These are phyloP conservation scores for Fagopyrum homotropicum DNA, from an alignment of 148 eudicot genomes.

Conservation along the genomic window DNA sequence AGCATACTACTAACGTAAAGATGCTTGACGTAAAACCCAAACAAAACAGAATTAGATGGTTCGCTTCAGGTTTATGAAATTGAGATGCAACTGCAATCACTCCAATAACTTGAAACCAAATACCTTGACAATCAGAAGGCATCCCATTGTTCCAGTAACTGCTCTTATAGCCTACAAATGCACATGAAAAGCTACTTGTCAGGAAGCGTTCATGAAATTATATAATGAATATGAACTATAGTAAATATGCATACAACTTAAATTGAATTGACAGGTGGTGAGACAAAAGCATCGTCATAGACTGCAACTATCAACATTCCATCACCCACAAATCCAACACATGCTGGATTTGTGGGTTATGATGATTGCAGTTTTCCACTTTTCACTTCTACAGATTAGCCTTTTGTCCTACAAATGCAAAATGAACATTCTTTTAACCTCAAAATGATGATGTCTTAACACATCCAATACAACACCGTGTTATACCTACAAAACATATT, in stretches of 20 bases:
- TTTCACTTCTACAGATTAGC: neutral
- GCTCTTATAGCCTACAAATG: slow-evolving; percentile 78
- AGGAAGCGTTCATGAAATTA: slow-evolving; percentile 8
- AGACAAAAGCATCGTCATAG: slow-evolving; percentile 94
- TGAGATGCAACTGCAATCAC: neutral
- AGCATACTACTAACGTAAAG: neutral
- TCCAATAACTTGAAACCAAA: slow-evolving; percentile 1
- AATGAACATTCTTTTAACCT: neutral
- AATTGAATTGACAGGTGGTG: slow-evolving; percentile 84
- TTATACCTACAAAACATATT: neutral
- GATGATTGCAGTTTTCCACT: neutral
- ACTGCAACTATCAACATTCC: slow-evolving; percentile 98
- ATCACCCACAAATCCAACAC: slow-evolving; percentile 94
- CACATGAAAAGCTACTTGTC: slow-evolving; percentile 11
- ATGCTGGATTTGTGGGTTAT: slow-evolving; percentile 41
- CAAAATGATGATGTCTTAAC: neutral
- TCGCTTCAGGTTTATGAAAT: neutral
- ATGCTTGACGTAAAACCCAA: neutral
- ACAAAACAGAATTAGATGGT: slow-evolving; percentile 2
- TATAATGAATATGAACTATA: neutral
- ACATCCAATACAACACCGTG: neutral
- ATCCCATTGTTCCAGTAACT: slow-evolving; percentile 88
- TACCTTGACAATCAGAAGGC: slow-evolving; percentile 95
- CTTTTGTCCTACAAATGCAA: too few species aligned
- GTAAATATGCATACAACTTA: slow-evolving; percentile 62